Evolutionary conservation across 2,329 filamentous ascomycete species (phyloP).

Genomic region (Sclerotinia nivalis): DNA sequence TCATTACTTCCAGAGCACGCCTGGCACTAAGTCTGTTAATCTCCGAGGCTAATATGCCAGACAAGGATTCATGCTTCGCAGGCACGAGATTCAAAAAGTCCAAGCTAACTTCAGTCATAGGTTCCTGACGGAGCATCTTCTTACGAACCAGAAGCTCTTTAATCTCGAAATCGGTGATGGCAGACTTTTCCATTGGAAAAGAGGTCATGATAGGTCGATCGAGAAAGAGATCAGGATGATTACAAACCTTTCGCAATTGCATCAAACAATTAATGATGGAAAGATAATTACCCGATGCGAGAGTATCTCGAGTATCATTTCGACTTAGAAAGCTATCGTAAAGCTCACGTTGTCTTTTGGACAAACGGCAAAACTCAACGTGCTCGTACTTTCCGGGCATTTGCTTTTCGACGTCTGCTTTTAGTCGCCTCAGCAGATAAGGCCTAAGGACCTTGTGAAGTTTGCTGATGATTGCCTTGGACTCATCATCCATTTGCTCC

Average conservation of each 20-base stretch:
- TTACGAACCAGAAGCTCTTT: slow-evolving; percentile 71
- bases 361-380: slow-evolving; percentile 91
- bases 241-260: slow-evolving; percentile 97
- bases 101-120: slow-evolving; percentile 66
- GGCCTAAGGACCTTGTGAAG: slow-evolving; percentile 92
- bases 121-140: slow-evolving; percentile 61
- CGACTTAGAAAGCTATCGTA: slow-evolving; percentile 96
- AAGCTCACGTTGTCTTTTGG: slow-evolving; percentile 89
- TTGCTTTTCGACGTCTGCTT: slow-evolving; percentile 97
- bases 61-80: slow-evolving; percentile 66
- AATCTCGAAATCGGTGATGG: slow-evolving; percentile 70
- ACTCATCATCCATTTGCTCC: slow-evolving; percentile 92
- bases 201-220: slow-evolving; percentile 96
- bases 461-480: slow-evolving; percentile 86
- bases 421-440: slow-evolving; percentile 85
- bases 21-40: slow-evolving; percentile 70
- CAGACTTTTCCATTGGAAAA: slow-evolving; percentile 84
- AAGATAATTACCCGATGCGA: slow-evolving; percentile 91
- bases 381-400: slow-evolving; percentile 99
- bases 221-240: slow-evolving; percentile 95
- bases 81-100: slow-evolving; percentile 80
- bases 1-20: slow-evolving; percentile 66
- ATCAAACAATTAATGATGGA: slow-evolving; percentile 98
- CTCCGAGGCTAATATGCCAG: slow-evolving; percentile 53
- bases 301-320: slow-evolving; percentile 82